Evolutionary conservation across 2,329 filamentous ascomycete species (phyloP), one percentile per base, ranked within the genome.

Genomic region (Colletotrichum tropicicola): DNA sequence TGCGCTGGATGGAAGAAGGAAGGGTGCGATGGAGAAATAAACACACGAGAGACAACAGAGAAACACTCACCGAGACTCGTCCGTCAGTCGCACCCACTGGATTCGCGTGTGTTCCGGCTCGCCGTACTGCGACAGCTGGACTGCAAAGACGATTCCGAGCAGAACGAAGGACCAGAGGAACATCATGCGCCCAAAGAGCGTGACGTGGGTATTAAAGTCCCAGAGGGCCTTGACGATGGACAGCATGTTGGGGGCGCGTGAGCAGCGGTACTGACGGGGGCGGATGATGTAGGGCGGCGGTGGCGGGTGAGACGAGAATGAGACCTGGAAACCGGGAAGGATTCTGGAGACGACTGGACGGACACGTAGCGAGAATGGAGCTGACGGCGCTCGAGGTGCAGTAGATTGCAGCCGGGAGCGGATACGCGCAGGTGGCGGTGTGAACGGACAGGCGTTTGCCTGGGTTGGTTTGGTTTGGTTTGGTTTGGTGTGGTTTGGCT

Each of bases 91-190:
- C 39, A 68, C 60, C 68, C 69, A 71, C 28, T 53, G 48, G 17
- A 68, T 52, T 43, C 68, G 69, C 8, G 35, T 25, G 12, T 51
- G 45, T 9, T 66, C 53, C 19, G 54, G 55, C 15, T 68, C 67
- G 17, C 67, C 57, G 25, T 58, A 49, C 53, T 70, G 70, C 5
- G 70, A 70, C 7, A 62, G 37, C 54, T 71, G 70, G 15, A 68
- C 59, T n/a, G 65, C 66, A 41, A 72, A 49, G 19, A 72, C 43
- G 35, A 72, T 58, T 17, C 70, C 70, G 23, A 67, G 49, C 6
- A 63, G n/a, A 35, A 69, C 51, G 32, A 70, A 72, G 32, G 55
- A 48, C 52, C 67, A 64, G 35, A 72, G 55, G 23, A 68, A 41
- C 48, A 67, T 44, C 57, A 72, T 63, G 15, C 69, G 68, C n/a